Base-by-base conservation (phyloP, 768 basidiomycete genomes). In the Gymnopilus dilepis region DNA sequence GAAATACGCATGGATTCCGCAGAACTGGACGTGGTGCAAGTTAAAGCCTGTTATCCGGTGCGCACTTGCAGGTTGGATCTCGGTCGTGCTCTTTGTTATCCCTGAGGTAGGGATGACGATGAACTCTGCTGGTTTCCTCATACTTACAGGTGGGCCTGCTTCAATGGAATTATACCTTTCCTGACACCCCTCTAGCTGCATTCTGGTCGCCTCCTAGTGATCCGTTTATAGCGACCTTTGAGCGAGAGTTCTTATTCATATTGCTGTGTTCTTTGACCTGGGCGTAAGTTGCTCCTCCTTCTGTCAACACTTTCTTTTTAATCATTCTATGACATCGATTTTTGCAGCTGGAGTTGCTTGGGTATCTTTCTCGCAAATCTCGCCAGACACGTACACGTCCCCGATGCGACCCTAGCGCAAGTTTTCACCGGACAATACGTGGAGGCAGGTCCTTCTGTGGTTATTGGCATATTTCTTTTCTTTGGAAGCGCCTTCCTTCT, bases 191-290 rank as follows among this genome's bases (percentile, higher is more conserved):
- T 30, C 15, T 53, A 90, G 90, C 84, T 4, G 75, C 85, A 0
- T 84, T 91, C 63, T 65, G 92, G 4, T 88, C 88, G 3, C 88
- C 91, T 1, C 89, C 91, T 0, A 76, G 69, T 21, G 89, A 89
- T 55, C 87, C 89, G 0, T 90, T 91, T 67, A 74, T 89, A 21
- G 77, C 81, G 4, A 87, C 88, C 4, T 69, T 90, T 15, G 90
- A 91, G 68, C 85, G 88, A 1, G 89, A 91, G 67, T 43, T 83
- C 8, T 75, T 83, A 6, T 82, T 87, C 33, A 60, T 90, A 6
- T n/a, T 78, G 0, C 84, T 86, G 47, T 81, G 81, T 0, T 63
- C 76, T 1, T n/a, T 78, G 8, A 77, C 80, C 22, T 91, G 87
- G 88, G 89, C 82, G 88, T 89, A 62, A 71, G 86, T 81, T 19